Percentiles rank a stretch among this genome's conserved stretches.
Evolutionary conservation across 257 asterid species (phyloP).

Genomic region (Salvia miltiorrhiza): DNA sequence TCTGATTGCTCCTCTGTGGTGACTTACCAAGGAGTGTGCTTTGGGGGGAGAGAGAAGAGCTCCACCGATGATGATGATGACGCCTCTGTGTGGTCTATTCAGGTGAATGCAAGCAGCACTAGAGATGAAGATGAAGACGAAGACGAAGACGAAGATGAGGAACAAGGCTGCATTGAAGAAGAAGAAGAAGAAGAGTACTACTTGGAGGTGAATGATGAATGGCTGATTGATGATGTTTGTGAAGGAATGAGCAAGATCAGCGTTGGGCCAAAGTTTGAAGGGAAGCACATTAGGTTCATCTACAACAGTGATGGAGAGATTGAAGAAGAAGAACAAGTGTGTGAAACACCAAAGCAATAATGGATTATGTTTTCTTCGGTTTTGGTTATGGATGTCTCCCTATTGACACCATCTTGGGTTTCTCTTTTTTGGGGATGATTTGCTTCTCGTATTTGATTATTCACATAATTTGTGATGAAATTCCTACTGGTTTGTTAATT

Average conservation of each 20-base stretch:
- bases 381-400: conserved; percentile 16
- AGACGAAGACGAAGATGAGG: conserved; percentile 20
- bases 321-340: conserved; percentile 45
- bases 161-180: conserved; percentile 20
- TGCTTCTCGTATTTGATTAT: not conserved
- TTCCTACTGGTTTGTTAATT: not conserved
- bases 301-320: conserved; percentile 78
- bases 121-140: conserved; percentile 44
- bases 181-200: conserved; percentile 27
- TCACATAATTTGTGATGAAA: not conserved
- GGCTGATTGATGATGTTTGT: conserved; percentile 60
- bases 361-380: not conserved
- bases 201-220: conserved; percentile 36
- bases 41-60: conserved; percentile 22
- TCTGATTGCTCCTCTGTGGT: conserved; percentile 55
- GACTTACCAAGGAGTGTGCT: conserved; percentile 34
- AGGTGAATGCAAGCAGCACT: conserved; percentile 65
- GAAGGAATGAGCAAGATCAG: conserved; percentile 63
- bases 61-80: conserved; percentile 49
- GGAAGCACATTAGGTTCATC: conserved; percentile 68
- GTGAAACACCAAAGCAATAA: not conserved
- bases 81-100: conserved; percentile 72
- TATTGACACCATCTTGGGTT: conserved; percentile 9
- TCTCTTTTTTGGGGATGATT: not conserved
- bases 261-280: conserved; percentile 40